These are phyloP conservation scores for Pulicaria dysenterica DNA, from an alignment of 129 eudicot species.

Conservation along the genomic window DNA sequence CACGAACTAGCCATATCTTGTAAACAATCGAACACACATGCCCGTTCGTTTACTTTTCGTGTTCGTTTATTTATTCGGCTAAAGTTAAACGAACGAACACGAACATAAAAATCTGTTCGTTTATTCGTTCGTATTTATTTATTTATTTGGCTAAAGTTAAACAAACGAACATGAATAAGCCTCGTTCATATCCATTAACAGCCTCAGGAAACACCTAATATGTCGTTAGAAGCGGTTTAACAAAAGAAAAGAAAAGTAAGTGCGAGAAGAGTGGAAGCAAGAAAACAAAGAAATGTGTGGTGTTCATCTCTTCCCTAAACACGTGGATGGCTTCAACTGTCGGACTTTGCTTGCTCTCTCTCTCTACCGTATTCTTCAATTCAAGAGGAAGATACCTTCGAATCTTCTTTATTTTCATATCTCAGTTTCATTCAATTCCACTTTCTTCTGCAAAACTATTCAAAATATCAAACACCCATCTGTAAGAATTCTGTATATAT, in stretches of 20 bases:
- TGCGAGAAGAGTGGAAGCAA: conserved; percentile 29
- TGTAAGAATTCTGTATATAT: conserved; percentile 2
- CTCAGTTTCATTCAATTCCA: conserved; percentile 17
- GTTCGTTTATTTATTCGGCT: too few relatives aligned
- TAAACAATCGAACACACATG: too few relatives aligned
- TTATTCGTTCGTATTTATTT: too few relatives aligned
- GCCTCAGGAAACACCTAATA: too few relatives aligned
- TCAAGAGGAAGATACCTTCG: conserved; percentile 49
- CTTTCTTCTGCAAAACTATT: not conserved
- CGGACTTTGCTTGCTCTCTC: conserved; percentile 26
- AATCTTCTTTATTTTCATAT: conserved; percentile 45
- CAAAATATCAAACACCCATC: conserved; percentile 24
- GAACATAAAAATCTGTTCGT: too few relatives aligned
- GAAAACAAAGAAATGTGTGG: conserved; percentile 40
- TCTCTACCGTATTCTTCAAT: conserved; percentile 25
- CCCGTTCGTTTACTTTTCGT: too few relatives aligned
- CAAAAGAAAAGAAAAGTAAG: not conserved
- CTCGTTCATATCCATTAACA: too few relatives aligned
- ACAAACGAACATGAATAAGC: too few relatives aligned
- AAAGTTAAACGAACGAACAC: too few relatives aligned
- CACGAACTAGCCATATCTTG: too few relatives aligned
- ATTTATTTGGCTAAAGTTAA: too few relatives aligned
- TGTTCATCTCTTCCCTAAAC: conserved; percentile 35
- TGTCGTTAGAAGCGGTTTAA: not conserved
- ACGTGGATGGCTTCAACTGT: conserved; percentile 48